phyloP scores from a whole-genome alignment of 1,284 basidiomycete species.

The Sporisorium exsertum region DNA sequence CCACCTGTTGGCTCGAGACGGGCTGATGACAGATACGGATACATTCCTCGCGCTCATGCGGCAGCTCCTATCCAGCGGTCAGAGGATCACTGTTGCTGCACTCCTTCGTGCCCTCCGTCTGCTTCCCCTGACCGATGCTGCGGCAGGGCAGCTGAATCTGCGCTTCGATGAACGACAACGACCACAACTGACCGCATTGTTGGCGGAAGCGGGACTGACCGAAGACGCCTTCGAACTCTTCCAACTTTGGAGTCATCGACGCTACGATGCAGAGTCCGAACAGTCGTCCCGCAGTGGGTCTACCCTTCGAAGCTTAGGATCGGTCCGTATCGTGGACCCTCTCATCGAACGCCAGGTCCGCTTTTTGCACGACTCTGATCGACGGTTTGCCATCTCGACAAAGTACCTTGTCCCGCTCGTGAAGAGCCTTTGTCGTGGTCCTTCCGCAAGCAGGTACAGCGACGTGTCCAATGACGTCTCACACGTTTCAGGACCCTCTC shows the following conservation, averaged over 20 bases:
- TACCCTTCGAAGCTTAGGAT: slow-evolving; percentile 5
- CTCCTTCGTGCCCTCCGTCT: slow-evolving; percentile 30
- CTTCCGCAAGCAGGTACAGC: not conserved
- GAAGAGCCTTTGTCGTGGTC: slow-evolving; percentile 14
- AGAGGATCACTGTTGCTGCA: slow-evolving; percentile 14
- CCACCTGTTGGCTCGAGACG: slow-evolving; percentile 30
- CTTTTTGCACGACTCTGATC: slow-evolving; percentile 25
- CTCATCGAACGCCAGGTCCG: slow-evolving; percentile 38
- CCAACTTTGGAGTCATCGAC: slow-evolving; percentile 33
- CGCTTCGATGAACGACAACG: slow-evolving; percentile 16
- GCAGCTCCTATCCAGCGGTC: slow-evolving; percentile 5
- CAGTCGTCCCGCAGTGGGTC: not conserved
- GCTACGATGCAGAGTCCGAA: slow-evolving; percentile 11
- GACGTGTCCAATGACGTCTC: not conserved
- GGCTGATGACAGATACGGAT: slow-evolving; percentile 23
- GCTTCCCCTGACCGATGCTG: slow-evolving; percentile 22
- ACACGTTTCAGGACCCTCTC: not conserved
- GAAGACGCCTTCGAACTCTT: slow-evolving; percentile 41
- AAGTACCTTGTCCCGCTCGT: slow-evolving; percentile 26
- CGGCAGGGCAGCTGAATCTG: slow-evolving; percentile 26
- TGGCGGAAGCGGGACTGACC: slow-evolving; percentile 23
- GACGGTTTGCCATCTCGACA: slow-evolving; percentile 17
- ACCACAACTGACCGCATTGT: slow-evolving; percentile 7
- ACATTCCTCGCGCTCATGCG: slow-evolving; percentile 22
- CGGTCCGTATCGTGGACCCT: slow-evolving; percentile 15